Evolutionary conservation across 2,329 filamentous ascomycete genomes (phyloP).

Genomic region (Polytolypa hystricis): DNA sequence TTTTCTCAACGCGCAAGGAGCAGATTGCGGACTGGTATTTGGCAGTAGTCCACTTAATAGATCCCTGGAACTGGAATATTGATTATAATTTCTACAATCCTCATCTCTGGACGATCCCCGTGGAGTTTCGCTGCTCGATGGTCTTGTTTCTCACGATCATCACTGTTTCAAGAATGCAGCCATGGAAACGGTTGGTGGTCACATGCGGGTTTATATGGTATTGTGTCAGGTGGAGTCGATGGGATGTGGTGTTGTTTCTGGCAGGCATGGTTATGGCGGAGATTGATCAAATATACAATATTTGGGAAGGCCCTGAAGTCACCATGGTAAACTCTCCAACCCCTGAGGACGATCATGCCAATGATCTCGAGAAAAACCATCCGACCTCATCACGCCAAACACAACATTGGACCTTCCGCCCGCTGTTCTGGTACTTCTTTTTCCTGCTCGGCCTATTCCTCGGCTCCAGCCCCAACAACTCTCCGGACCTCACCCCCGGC

Average conservation of each 20-base stretch:
- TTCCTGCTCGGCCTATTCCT: slow-evolving; percentile 33
- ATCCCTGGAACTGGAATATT: slow-evolving; percentile 28
- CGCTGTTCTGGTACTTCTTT: slow-evolving; percentile 26
- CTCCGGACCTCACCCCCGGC: slow-evolving; percentile 31
- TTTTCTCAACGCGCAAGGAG: slow-evolving; percentile 20
- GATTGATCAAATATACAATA: slow-evolving; percentile 29
- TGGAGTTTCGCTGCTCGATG: slow-evolving; percentile 36
- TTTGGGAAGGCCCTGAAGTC: slow-evolving; percentile 19
- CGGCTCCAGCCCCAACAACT: slow-evolving; percentile 31
- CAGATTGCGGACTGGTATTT: slow-evolving; percentile 29
- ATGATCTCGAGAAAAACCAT: slow-evolving; percentile 12
- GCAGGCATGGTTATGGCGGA: slow-evolving; percentile 34
- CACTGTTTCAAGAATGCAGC: slow-evolving; percentile 27
- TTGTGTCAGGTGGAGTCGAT: slow-evolving; percentile 32
- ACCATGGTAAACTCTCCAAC: slow-evolving; percentile 3
- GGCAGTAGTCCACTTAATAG: slow-evolving; percentile 24
- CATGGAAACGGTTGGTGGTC: slow-evolving; percentile 23
- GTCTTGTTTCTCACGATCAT: slow-evolving; percentile 33
- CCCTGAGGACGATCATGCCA: slow-evolving; percentile 14
- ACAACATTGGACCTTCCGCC: slow-evolving; percentile 15
- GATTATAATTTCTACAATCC: slow-evolving; percentile 36
- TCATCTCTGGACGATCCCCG: slow-evolving; percentile 37
- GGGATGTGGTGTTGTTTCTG: slow-evolving; percentile 34
- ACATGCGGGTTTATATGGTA: slow-evolving; percentile 26
- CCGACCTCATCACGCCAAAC: slow-evolving; percentile 5